These are phyloP conservation scores for Avena insularis DNA, from an alignment of 176 grass and related monocot species.

Conservation along the genomic window DNA sequence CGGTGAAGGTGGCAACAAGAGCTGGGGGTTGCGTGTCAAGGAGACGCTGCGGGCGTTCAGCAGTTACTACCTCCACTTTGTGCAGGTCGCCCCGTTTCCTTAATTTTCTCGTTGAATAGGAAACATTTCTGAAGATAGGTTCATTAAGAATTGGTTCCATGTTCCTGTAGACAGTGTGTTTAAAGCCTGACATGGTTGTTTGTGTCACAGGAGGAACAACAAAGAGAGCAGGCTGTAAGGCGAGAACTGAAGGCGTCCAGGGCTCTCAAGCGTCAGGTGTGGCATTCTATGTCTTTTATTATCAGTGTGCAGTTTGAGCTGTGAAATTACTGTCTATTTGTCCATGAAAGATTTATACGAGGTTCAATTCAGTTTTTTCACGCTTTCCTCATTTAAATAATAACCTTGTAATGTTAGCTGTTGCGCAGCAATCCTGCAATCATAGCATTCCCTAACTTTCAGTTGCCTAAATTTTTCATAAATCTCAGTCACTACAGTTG, in stretches of 20 bases:
- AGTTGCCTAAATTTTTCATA: background rate
- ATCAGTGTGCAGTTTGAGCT: slow-evolving; percentile 22
- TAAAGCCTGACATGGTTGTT: slow-evolving; percentile 20
- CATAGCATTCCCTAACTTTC: background rate
- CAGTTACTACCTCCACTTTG: slow-evolving; percentile 61
- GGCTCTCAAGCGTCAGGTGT: slow-evolving; percentile 35
- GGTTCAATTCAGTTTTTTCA: slow-evolving; percentile 33
- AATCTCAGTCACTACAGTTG: background rate
- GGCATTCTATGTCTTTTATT: slow-evolving; percentile 21
- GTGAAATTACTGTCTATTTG: background rate
- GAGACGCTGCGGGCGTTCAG: slow-evolving; percentile 63
- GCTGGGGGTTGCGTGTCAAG: slow-evolving; percentile 45
- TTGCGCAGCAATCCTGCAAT: background rate
- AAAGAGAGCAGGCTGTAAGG: background rate
- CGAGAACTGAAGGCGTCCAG: background rate
- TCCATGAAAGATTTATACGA: background rate
- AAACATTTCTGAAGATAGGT: background rate
- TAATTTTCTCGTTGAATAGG: background rate
- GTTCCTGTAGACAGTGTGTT: background rate
- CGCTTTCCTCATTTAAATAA: background rate
- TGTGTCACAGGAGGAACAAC: slow-evolving; percentile 43
- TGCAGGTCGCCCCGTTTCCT: slow-evolving; percentile 49
- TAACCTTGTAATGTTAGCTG: background rate
- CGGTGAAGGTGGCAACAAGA: slow-evolving; percentile 39
- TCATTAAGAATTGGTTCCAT: background rate